These are phyloP conservation scores for Phaeotremella fagi DNA, from an alignment of 768 basidiomycete genomes.

Conservation along the genomic window DNA sequence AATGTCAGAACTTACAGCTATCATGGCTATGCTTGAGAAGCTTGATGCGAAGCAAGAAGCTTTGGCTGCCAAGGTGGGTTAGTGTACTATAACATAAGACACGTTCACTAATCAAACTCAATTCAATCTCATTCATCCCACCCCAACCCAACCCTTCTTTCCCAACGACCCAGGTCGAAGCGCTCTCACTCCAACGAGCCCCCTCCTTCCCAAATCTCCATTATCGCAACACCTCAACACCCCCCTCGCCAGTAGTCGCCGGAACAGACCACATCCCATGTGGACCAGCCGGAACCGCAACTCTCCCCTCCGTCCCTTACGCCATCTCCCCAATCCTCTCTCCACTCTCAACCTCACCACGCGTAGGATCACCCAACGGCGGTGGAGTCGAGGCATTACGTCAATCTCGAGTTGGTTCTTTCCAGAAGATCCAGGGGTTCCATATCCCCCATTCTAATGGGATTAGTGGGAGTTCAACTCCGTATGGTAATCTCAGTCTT, in stretches of 20 bases:
- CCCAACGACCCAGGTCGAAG: constrained; percentile 8
- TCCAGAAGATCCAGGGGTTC: neutral
- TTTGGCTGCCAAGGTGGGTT: constrained; percentile 22
- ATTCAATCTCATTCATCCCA: neutral
- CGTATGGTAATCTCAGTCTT: constrained; percentile 28
- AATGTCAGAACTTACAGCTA: constrained; percentile 21
- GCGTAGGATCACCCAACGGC: constrained; percentile 7
- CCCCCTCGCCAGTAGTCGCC: constrained; percentile 12
- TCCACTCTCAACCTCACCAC: neutral
- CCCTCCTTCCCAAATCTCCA: constrained; percentile 5
- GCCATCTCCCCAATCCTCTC: constrained; percentile 4
- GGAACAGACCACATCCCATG: constrained; percentile 19
- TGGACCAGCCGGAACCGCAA: constrained; percentile 4
- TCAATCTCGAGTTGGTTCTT: constrained; percentile 1
- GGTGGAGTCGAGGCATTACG: constrained; percentile 24
- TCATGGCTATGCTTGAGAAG: constrained; percentile 23
- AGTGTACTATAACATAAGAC: neutral
- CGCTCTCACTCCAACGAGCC: constrained; percentile 10
- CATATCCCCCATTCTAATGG: constrained; percentile 2
- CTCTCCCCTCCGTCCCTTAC: neutral
- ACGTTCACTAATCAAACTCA: too few species aligned
- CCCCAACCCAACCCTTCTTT: neutral
- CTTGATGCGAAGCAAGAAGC: constrained; percentile 24
- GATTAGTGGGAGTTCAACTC: constrained; percentile 14
- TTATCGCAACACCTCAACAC: neutral